These are phyloP conservation scores for Panicum miliaceum DNA, from an alignment of 176 grass and related monocot species.

Conservation along the genomic window DNA sequence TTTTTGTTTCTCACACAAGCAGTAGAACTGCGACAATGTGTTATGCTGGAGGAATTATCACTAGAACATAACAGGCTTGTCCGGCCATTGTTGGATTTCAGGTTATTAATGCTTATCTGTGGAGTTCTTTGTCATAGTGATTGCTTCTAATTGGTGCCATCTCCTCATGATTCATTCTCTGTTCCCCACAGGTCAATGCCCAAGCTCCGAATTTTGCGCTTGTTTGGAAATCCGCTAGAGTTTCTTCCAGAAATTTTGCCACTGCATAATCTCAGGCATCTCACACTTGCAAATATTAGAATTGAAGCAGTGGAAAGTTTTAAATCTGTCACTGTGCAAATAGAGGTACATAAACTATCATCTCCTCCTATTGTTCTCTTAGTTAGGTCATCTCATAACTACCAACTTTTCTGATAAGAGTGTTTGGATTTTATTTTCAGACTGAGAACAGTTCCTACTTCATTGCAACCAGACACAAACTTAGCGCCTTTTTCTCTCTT, in stretches of 20 bases:
- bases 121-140: conserved; percentile 22
- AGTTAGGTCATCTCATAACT: conserved; percentile 34
- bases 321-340: conserved; percentile 88
- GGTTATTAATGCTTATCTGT: conserved; percentile 65
- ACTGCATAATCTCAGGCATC: conserved; percentile 85
- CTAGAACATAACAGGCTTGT: conserved; percentile 95
- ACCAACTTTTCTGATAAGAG: conserved; percentile 21
- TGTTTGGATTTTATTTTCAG: conserved; percentile 59
- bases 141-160: conserved; percentile 33
- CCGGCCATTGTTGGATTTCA: conserved; percentile 97
- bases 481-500: conserved; percentile 96
- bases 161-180: conserved; percentile 57
- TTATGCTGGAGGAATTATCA: conserved; percentile 90
- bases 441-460: conserved; percentile 94
- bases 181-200: conserved; percentile 85
- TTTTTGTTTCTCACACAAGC: conserved; percentile 41
- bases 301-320: conserved; percentile 94
- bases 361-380: conserved; percentile 28
- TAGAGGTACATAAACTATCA: conserved; percentile 69
- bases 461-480: conserved; percentile 81
- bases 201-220: conserved; percentile 82
- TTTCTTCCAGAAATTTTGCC: conserved; percentile 99
- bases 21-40: conserved; percentile 89
- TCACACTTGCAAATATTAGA: conserved; percentile 98
- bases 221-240: conserved; percentile 97